These are phyloP conservation scores for Kwoniella bestiolae DNA, from an alignment of 768 basidiomycete species.

Conservation along the genomic window DNA sequence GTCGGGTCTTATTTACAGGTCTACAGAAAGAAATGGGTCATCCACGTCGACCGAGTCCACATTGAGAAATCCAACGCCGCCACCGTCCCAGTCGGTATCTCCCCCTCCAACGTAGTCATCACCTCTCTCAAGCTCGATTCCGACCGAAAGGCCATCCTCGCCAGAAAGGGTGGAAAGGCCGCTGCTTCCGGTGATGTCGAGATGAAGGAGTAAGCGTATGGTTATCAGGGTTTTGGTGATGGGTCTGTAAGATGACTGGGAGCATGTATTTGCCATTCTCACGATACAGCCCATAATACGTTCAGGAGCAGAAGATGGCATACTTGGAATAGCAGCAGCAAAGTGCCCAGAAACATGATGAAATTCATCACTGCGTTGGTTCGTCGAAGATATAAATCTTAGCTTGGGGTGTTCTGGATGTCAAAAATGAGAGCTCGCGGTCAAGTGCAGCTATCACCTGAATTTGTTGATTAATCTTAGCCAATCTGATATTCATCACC, in stretches of 20 bases:
- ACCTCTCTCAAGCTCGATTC: constrained; percentile 72
- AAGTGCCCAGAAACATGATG: too few species aligned
- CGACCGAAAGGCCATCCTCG: constrained; percentile 58
- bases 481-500: too few species aligned
- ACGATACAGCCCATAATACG: constrained; percentile 2
- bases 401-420: too few species aligned
- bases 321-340: too few species aligned
- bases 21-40: constrained; percentile 98
- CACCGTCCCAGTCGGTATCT: constrained; percentile 87
- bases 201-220: constrained; percentile 53
- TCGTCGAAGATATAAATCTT: too few species aligned
- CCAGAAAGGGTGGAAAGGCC: constrained; percentile 54
- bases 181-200: constrained; percentile 53
- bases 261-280: constrained; percentile 17
- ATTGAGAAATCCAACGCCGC: constrained; percentile 98
- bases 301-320: background rate
- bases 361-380: too few species aligned
- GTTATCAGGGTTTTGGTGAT: background rate
- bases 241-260: background rate
- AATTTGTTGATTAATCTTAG: too few species aligned
- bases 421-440: too few species aligned
- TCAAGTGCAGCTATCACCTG: too few species aligned
- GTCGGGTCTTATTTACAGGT: constrained; percentile 67
- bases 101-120: constrained; percentile 96
- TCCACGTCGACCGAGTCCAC: constrained; percentile 96